Evolutionary conservation across 2,329 filamentous ascomycete genomes (phyloP), one percentile per base, ranked within the genome.

Genomic region (Annulohypoxylon truncatum): DNA sequence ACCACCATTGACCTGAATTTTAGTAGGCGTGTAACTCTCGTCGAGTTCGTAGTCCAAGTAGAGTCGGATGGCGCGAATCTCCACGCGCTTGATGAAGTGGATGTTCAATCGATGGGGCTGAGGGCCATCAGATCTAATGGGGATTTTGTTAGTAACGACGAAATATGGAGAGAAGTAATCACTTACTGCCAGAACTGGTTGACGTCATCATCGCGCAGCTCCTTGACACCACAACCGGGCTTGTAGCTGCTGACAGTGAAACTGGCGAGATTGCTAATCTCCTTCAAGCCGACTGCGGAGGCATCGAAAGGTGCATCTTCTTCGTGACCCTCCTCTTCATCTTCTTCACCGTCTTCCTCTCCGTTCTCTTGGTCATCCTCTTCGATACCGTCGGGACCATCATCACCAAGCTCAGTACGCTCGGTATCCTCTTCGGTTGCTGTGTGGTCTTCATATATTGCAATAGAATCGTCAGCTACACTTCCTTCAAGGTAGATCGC

Each of bases 21-120:
- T 92, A 0, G 94, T 98, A 0, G 96, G 96, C 2, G 96, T 99
- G 78, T 99, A 99, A 44, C 92, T 96, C 80, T 99, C 96, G 79
- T 99, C 96, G 57, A 93, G 88, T 67, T 91, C 90, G 78, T 97
- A 97, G 80, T 99, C 94, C 46, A 99, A 89, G 72, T 91, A 94
- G 73, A 96, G 88, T n/a, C 92, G 86, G 54, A 96, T 89, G 26
- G 89, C 88, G 4, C 90, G 89, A 67, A 96, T 93, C 64, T 89
- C 90, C 44, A 94, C 92, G 6, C 92, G 87, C 73, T 94, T 93
- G 79, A 93, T 89, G 78, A 96, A 96, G 79, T 96, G 93, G 40
- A 96, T 91, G 64, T 92, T 95, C 50, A 96, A 84, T 67, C 90
- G 87, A 75, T 96, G 92, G 3, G 92, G 92, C 76, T 96, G 92